Base-by-base conservation (phyloP, 352 stramenopile genomes). In the Globisporangium megalacanthum region DNA sequence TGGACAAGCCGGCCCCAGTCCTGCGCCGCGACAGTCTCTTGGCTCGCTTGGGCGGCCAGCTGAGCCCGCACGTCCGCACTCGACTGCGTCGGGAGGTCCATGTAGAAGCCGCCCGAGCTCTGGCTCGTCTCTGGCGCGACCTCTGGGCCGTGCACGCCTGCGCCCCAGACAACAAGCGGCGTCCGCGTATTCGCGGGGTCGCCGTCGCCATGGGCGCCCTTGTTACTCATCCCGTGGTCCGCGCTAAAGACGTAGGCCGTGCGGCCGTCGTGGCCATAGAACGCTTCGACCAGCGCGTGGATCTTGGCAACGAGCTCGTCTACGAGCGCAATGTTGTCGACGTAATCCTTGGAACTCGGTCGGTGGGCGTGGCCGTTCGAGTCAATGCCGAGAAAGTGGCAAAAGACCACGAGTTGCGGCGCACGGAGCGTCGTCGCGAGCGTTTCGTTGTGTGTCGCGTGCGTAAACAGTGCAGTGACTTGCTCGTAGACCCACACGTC, bases 311-410 rank as follows among this genome's bases (percentile, higher is more conserved):
- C 82, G 7, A 92, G 49, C 49, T 84, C 76, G 62, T 95, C 85
- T 35, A 95, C 83, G 6, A 91, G 65, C 17, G 77, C 83, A 53
- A 93, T 92, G 62, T 95, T 95, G 39, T 83, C 66, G n/a, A 92
- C 61, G 67, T 95, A 93, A 47, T 93, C 76, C 31, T 62, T 67
- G 13, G 85, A 90, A 44, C 83, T 72, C 2, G 85, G 85, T 25
- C 85, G 83, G 71, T 92, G 79, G 19, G 81, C 83, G 56, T 95
- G 85, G 39, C 85, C 85, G 67, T 95, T 95, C 29, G 83, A 89
- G 61, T 95, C 85, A 54, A 93, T 91, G 49, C 85, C 85, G 22
- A 95, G 71, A 52, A 89, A 87, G 47, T 93, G 85, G 47, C 79
- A 88, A 59, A 95, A 95, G 35, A 93, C 70, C 22, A 95, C 52